Conservation (phyloP, 345 rosid genomes). For the Carallia brachiata region DNA sequence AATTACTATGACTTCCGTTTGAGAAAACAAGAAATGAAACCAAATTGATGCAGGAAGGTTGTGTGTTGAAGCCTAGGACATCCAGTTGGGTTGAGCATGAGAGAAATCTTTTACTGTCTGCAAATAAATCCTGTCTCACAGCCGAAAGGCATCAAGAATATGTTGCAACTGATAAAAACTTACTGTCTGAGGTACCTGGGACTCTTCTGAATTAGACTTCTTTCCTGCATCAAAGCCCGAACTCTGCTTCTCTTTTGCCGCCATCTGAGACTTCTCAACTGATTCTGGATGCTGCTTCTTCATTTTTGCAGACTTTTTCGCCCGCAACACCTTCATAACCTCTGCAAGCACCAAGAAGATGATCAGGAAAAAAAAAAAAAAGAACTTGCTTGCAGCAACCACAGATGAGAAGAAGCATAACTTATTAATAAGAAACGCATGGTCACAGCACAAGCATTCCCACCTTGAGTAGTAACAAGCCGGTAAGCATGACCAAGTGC, state of each 20-base stretch:
- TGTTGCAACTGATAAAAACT: not conserved
- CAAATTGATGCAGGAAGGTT: too few relatives aligned
- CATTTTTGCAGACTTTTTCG: constrained; percentile 72
- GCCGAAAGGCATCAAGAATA: not conserved
- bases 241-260: constrained; percentile 31
- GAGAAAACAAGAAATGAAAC: too few relatives aligned
- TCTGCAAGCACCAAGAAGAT: constrained; percentile 37
- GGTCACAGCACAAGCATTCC: not conserved
- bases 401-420: too few relatives aligned
- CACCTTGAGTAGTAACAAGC: constrained; percentile 92
- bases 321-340: constrained; percentile 79
- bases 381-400: too few relatives aligned
- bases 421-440: not conserved
- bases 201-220: constrained; percentile 18
- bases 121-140: too few relatives aligned
- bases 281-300: constrained; percentile 54
- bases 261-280: constrained; percentile 33
- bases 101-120: too few relatives aligned
- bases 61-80: too few relatives aligned
- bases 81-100: too few relatives aligned
- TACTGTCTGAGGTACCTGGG: constrained; percentile 21
- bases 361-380: constrained; percentile 1
- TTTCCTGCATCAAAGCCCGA: constrained; percentile 27
- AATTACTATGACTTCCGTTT: too few relatives aligned
- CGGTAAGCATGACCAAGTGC: constrained; percentile 93